These are phyloP conservation scores for Aspergillus tamarii DNA, from an alignment of 2,329 filamentous ascomycete species.

Conservation along the genomic window DNA sequence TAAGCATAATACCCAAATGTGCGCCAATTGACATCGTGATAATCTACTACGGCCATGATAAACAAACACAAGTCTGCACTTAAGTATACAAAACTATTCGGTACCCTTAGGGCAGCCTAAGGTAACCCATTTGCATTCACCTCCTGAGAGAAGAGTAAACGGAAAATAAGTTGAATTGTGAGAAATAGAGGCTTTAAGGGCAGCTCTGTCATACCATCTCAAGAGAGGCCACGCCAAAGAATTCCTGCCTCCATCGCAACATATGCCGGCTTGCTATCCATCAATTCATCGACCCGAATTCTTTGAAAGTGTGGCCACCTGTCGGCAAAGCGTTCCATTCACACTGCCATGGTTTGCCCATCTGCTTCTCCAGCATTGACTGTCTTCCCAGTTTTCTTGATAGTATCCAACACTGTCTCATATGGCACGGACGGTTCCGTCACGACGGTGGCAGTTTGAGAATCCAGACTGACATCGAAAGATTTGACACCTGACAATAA, in stretches of 20 bases:
- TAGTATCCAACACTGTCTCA: conserved; percentile 80
- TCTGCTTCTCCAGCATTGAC: conserved; percentile 67
- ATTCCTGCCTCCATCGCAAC: neutral
- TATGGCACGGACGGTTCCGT: conserved; percentile 72
- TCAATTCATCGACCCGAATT: neutral
- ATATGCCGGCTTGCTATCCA: neutral
- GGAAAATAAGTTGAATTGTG: neutral
- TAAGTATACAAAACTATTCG: neutral
- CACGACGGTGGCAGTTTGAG: conserved; percentile 77
- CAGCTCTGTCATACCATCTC: neutral
- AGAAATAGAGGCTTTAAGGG: neutral
- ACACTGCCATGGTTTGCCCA: conserved; percentile 44
- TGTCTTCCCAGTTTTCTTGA: conserved; percentile 94
- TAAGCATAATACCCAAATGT: conserved; percentile 28
- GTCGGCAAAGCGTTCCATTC: conserved; percentile 7
- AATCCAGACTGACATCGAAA: conserved; percentile 85
- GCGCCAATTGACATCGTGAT: conserved; percentile 9
- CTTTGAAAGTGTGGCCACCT: neutral
- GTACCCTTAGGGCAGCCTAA: neutral
- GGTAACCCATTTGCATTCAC: neutral
- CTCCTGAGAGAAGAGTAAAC: neutral
- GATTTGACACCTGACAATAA: conserved; percentile 71
- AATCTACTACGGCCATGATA: neutral
- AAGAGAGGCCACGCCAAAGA: neutral
- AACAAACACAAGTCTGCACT: neutral